These are phyloP conservation scores for Capsicum chinense DNA, from an alignment of 257 asterid species.

Conservation along the genomic window DNA sequence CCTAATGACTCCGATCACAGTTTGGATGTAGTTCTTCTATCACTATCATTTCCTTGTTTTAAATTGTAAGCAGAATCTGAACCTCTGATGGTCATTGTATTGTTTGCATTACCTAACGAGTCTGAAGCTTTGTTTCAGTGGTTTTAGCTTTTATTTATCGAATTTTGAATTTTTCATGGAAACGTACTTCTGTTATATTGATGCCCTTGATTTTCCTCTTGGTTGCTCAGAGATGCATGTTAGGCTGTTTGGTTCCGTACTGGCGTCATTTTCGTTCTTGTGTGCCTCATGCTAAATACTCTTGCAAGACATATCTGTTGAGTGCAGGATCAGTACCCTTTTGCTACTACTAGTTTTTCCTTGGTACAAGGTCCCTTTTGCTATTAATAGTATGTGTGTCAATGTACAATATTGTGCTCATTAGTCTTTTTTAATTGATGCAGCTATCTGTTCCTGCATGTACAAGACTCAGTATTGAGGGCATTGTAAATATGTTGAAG, in stretches of 20 bases:
- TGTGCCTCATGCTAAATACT: neutral
- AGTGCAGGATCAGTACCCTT: constrained; percentile 9
- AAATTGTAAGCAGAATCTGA: neutral
- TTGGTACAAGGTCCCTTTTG: neutral
- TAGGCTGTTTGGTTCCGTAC: neutral
- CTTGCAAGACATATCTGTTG: constrained; percentile 12
- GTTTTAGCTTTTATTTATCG: neutral
- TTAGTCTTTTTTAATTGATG: constrained; percentile 37
- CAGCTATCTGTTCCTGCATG: constrained; percentile 89
- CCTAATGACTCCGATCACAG: neutral
- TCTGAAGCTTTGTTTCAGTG: neutral
- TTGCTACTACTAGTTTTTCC: constrained; percentile 11
- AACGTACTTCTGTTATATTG: neutral
- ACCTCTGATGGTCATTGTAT: constrained; percentile 15
- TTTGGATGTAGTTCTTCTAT: constrained; percentile 23
- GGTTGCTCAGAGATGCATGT: constrained; percentile 4
- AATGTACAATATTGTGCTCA: constrained; percentile 29
- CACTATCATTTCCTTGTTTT: constrained; percentile 3
- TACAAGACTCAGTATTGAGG: constrained; percentile 69
- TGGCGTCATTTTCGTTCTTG: neutral
- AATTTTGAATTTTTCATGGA: neutral
- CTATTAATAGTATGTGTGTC: neutral
- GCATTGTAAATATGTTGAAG: constrained; percentile 56
- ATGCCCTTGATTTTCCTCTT: neutral
- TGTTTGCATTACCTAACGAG: neutral